Base-by-base conservation (phyloP, 2,329 filamentous ascomycete genomes). In the Samsoniella hepiali region DNA sequence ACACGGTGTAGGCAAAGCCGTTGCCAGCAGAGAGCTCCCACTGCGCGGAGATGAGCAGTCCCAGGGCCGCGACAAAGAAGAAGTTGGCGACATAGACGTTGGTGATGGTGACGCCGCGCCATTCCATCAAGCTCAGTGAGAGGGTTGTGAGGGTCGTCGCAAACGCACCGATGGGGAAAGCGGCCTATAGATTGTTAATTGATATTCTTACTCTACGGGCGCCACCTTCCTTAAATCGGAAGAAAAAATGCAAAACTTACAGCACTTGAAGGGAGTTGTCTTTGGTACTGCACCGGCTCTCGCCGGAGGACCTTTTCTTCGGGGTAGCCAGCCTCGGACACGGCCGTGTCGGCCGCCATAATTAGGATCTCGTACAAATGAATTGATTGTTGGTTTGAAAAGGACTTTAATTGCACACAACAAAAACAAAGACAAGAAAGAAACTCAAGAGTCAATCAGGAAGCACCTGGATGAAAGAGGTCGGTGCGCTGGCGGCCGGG, bases 71-170 rank as follows among this genome's bases (percentile, higher is more conserved):
- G 22, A 74, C 67, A 65, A 83, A 83, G 72, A 83, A 84, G 72
- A 84, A 82, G 65, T 84, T 82, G 4, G 76, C 82, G 42, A 85
- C 77, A 66, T 79, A 84, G 2, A 81, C 80, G 60, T 83, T 84
- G 1, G 76, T 77, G 2, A 75, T 79, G 0, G 76, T 78, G 0
- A 85, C 77, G 9, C 80, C 81, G 44, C 83, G 75, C 74, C 77
- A 84, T 68, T 82, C 82, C 81, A 85, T 84, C 56, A 85, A 69
- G n/a, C 78, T 77, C 1, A 84, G 71, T 0, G 81, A 83, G 1
- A 85, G 71, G 0, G 82, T 84, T 0, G 81, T 84, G 17, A 85
- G 67, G 0, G 83, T 85, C 1, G 81, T 84, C 0, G 80, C 78
- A 65, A 85, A 85, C 3, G 79, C 82, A 1, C 81, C 82, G 38